A percentile compares a stretch with the other conserved stretches of the same genome.
These are phyloP conservation scores for Hansenula lynferdii DNA, from an alignment of 1,139 yeast genomes.

Conservation along the genomic window DNA sequence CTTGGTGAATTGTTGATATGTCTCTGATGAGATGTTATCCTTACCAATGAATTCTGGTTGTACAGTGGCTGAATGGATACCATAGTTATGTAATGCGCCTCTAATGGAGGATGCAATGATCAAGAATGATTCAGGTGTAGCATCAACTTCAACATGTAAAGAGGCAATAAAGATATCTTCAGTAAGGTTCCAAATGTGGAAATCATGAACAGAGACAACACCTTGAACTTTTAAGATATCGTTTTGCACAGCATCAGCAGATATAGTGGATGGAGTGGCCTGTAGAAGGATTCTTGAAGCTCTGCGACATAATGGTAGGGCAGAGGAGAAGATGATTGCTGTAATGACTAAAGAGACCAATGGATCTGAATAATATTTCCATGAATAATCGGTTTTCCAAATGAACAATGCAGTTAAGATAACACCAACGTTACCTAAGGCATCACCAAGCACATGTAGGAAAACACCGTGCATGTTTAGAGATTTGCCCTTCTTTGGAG, in stretches of 20 bases:
- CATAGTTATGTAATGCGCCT: slow-evolving; percentile 73
- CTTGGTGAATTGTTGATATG: slow-evolving; percentile 29
- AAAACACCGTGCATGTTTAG: slow-evolving; percentile 97
- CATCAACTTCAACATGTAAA: slow-evolving; percentile 72
- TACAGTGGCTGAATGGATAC: slow-evolving; percentile 90
- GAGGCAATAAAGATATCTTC: slow-evolving; percentile 88
- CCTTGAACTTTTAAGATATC: slow-evolving; percentile 66
- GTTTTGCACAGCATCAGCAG: slow-evolving; percentile 67
- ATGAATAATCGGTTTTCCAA: slow-evolving; percentile 87
- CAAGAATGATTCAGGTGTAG: slow-evolving; percentile 61
- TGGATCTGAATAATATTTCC: slow-evolving; percentile 89
- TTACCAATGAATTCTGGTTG: slow-evolving; percentile 72
- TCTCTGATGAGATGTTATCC: slow-evolving; percentile 21
- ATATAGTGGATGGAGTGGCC: slow-evolving; percentile 82
- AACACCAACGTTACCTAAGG: slow-evolving; percentile 93
- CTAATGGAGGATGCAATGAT: slow-evolving; percentile 74
- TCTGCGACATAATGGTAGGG: slow-evolving; percentile 82
- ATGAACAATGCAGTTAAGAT: slow-evolving; percentile 87
- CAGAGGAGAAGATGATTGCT: slow-evolving; percentile 81
- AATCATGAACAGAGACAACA: slow-evolving; percentile 84
- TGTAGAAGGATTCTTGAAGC: slow-evolving; percentile 86
- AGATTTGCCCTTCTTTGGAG: slow-evolving; percentile 43
- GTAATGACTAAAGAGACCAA: slow-evolving; percentile 81
- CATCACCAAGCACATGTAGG: slow-evolving; percentile 93
- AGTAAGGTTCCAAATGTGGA: slow-evolving; percentile 94